Evolutionary conservation across 2,329 filamentous ascomycete genomes (phyloP), one percentile per base, ranked within the genome.

Genomic region (Penicillium sp.): DNA sequence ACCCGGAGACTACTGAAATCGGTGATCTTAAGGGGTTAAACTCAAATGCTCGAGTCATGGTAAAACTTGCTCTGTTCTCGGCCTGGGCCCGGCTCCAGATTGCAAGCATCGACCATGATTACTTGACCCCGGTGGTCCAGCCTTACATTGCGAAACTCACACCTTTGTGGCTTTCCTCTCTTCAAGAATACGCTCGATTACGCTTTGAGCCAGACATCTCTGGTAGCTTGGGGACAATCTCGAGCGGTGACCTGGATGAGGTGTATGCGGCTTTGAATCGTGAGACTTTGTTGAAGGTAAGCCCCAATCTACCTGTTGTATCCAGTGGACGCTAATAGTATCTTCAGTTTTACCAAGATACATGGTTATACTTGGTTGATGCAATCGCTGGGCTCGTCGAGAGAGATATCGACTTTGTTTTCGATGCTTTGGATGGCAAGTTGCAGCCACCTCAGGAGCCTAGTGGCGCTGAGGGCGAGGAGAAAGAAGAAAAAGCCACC

Each of bases 1-100:
- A 95, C 58, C 80, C 84, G 1, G 89, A 95, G 65, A 88, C 87
- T 41, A 90, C 89, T 0, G 86, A 90, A 23, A 97, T 99, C 68
- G 94, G 94, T 16, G 95, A 99, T 63, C 80, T 99, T 6, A 91
- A 90, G 73, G 91, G 90, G 0, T 83, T 99, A 18, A 97, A 92
- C 69, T 91, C 93, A 2, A 99, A 99, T 70, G 93, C 94, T 0
- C 90, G 95, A 68, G 91, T 97, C 46, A 99, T 99, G 94, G 91
- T 99, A 52, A 96, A 96, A 73, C 94, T 97, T 84, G 88, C 94
- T 0, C 88, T 99, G 2, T 96, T 96, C 72, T 94, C 93, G 1
- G 94, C 93, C 1, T 99, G 94, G 94, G 95, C 94, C 4, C 91
- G 97, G 69, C 81, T 99, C 32, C 94, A 99, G 74, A 92, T 99